Percentiles rank a stretch among this genome's conserved stretches.
These are phyloP conservation scores for Nemania bipapillata DNA, from an alignment of 2,329 filamentous ascomycete genomes.

Conservation along the genomic window DNA sequence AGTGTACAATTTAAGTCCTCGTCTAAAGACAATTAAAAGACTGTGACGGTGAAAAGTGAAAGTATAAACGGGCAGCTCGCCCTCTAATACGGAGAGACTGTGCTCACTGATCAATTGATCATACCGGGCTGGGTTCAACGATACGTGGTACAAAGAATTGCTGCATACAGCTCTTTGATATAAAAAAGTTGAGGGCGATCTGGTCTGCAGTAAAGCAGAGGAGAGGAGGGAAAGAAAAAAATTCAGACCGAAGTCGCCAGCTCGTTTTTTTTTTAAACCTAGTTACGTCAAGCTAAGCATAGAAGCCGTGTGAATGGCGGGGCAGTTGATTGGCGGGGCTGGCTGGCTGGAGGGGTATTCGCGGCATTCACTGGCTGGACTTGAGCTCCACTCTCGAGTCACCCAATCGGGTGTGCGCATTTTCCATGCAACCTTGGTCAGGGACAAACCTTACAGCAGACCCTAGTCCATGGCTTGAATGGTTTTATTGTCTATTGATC, in stretches of 20 bases:
- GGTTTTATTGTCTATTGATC: slow-evolving; percentile 1
- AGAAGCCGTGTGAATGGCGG: slow-evolving; percentile 32
- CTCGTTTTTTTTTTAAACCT: slow-evolving; percentile 27
- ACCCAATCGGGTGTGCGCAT: slow-evolving; percentile 27
- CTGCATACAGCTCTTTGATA: background rate
- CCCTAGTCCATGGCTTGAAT: slow-evolving; percentile 17
- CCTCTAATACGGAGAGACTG: slow-evolving; percentile 43
- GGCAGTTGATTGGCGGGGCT: slow-evolving; percentile 31
- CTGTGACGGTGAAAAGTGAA: slow-evolving; percentile 15
- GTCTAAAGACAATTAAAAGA: slow-evolving; percentile 1
- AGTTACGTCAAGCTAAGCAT: slow-evolving; percentile 38
- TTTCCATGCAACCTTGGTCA: slow-evolving; percentile 8
- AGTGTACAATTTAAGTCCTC: background rate
- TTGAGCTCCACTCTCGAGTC: slow-evolving; percentile 18
- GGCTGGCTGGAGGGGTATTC: slow-evolving; percentile 32
- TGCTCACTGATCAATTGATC: slow-evolving; percentile 37
- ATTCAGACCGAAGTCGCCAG: slow-evolving; percentile 35
- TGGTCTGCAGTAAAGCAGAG: slow-evolving; percentile 16
- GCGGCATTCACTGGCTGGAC: background rate
- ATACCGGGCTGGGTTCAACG: slow-evolving; percentile 27
- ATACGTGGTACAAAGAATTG: slow-evolving; percentile 3
- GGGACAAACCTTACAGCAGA: slow-evolving; percentile 24
- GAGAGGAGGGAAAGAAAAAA: slow-evolving; percentile 26
- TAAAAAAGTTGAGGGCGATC: background rate
- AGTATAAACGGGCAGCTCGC: slow-evolving; percentile 37